phyloP scores from a whole-genome alignment of 2,329 filamentous ascomycete species.

The Aspergillus udagawae region DNA sequence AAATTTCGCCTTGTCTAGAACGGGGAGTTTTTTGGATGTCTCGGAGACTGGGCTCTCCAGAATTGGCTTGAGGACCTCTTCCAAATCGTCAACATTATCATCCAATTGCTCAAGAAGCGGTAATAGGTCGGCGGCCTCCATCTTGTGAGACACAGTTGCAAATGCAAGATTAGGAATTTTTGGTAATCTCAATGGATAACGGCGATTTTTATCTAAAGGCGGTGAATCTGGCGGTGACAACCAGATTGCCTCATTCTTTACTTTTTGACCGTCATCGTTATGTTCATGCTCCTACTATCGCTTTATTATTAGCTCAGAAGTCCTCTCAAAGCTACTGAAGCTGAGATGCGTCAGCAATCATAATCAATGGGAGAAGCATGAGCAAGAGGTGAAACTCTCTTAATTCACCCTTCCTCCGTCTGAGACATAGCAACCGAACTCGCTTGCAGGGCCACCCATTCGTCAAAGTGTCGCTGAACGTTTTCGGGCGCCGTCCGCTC shows the following conservation, averaged over 20 bases:
- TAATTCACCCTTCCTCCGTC: not conserved
- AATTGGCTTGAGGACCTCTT: slow-evolving; percentile 70
- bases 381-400: not conserved
- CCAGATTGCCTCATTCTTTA: not conserved
- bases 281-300: not conserved
- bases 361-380: not conserved
- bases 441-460: not conserved
- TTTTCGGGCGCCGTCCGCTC: slow-evolving; percentile 29
- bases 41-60: slow-evolving; percentile 61
- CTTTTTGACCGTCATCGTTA: not conserved
- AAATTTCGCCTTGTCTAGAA: slow-evolving; percentile 94
- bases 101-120: slow-evolving; percentile 71
- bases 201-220: slow-evolving; percentile 18
- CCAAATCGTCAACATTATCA: slow-evolving; percentile 72
- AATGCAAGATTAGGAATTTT: slow-evolving; percentile 17
- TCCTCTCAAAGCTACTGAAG: not conserved
- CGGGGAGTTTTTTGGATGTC: slow-evolving; percentile 71
- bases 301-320: not conserved
- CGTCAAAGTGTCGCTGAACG: slow-evolving; percentile 34
- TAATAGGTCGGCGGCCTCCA: slow-evolving; percentile 57
- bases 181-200: slow-evolving; percentile 2
- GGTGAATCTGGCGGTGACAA: slow-evolving; percentile 18
- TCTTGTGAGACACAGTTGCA: slow-evolving; percentile 21
- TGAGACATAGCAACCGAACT: not conserved
- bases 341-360: not conserved